Percentiles rank a stretch among this genome's conserved stretches.
Conservation (phyloP, 768 basidiomycete species). For the Chalciporus chontae region DNA sequence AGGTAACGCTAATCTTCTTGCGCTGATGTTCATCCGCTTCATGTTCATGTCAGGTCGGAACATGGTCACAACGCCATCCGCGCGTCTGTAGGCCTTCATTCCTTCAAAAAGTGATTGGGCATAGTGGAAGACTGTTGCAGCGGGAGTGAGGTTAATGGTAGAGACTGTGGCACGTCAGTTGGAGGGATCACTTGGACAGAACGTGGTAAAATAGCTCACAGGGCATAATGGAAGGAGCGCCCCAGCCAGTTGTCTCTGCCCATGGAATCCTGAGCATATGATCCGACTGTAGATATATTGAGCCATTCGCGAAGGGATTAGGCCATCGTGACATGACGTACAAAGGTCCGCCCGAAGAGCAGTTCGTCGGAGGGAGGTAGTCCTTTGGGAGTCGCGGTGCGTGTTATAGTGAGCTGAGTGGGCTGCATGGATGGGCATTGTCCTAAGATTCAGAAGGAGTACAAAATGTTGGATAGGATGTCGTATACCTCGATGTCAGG, state of each 20-base stretch:
- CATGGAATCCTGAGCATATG: conserved; percentile 84
- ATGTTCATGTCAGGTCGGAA: conserved; percentile 98
- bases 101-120: conserved; percentile 91
- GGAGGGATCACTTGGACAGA: neutral
- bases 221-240: conserved; percentile 73
- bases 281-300: conserved; percentile 52
- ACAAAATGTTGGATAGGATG: neutral
- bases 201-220: conserved; percentile 46
- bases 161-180: conserved; percentile 18
- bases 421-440: conserved; percentile 36
- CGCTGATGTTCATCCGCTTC: conserved; percentile 89
- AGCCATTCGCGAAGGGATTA: conserved; percentile 9
- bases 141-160: conserved; percentile 23
- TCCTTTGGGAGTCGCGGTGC: conserved; percentile 50
- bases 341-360: conserved; percentile 84
- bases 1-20: conserved; percentile 71
- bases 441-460: neutral
- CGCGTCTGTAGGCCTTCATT: conserved; percentile 86
- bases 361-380: conserved; percentile 65
- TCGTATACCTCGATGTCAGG: conserved; percentile 53
- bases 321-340: conserved; percentile 33
- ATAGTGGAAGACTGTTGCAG: conserved; percentile 84
- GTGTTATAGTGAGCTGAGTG: conserved; percentile 46
- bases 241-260: conserved; percentile 75
- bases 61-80: conserved; percentile 68